Percentiles rank a stretch among this genome's conserved stretches.
Evolutionary conservation across 805 yeast species (phyloP).

Genomic region (Yamadazyma sp.): DNA sequence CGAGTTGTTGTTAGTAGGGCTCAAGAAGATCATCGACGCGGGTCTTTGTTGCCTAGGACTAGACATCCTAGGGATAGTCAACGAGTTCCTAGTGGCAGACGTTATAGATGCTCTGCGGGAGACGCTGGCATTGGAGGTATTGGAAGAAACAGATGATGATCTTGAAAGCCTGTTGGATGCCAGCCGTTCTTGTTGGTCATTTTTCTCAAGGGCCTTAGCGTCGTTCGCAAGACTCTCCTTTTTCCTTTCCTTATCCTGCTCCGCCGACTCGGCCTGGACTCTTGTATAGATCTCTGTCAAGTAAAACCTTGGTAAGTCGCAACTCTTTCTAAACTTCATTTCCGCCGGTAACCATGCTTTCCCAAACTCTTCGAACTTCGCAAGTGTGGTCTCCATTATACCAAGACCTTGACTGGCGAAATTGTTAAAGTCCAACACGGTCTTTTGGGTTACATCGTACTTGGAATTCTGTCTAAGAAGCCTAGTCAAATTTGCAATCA

Average conservation of each 20-base stretch:
- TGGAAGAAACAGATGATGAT: slow-evolving; percentile 28
- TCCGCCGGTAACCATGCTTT: slow-evolving; percentile 45
- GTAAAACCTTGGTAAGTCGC: slow-evolving; percentile 22
- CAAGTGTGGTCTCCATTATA: slow-evolving; percentile 28
- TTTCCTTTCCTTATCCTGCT: not conserved
- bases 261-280: slow-evolving; percentile 19
- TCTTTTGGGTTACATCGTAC: slow-evolving; percentile 35
- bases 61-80: slow-evolving; percentile 10
- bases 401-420: slow-evolving; percentile 41
- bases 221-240: slow-evolving; percentile 4
- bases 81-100: slow-evolving; percentile 19
- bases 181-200: slow-evolving; percentile 10
- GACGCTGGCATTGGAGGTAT: slow-evolving; percentile 9
- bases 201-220: slow-evolving; percentile 19
- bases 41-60: slow-evolving; percentile 20
- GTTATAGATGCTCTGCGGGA: slow-evolving; percentile 20
- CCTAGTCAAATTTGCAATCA: slow-evolving; percentile 48
- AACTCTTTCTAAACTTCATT: slow-evolving; percentile 39
- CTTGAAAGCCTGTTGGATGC: slow-evolving; percentile 21
- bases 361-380: slow-evolving; percentile 38
- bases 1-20: slow-evolving; percentile 8
- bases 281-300: slow-evolving; percentile 3
- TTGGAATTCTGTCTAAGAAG: slow-evolving; percentile 43
- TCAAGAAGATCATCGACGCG: slow-evolving; percentile 26
- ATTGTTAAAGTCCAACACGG: slow-evolving; percentile 39